phyloP scores from a whole-genome alignment of 2,329 filamentous ascomycete species.

The Alternaria rosae region DNA sequence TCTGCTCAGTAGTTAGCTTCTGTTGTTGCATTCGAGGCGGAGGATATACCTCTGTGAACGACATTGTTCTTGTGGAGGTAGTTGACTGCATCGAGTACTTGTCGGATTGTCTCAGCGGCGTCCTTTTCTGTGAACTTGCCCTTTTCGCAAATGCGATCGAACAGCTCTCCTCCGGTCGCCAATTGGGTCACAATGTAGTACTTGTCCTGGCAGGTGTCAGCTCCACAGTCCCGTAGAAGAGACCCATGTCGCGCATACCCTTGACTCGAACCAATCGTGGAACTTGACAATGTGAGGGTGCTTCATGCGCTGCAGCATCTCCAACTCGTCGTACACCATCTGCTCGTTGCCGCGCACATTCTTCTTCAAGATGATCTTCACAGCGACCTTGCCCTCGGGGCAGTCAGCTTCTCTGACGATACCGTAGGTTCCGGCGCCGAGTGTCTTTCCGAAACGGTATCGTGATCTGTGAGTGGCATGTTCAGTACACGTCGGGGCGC shows the following conservation, averaged over 20 bases:
- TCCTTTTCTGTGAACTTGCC: slow-evolving; percentile 99
- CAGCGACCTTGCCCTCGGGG: slow-evolving; percentile 83
- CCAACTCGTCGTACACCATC: slow-evolving; percentile 98
- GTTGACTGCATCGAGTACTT: slow-evolving; percentile 90
- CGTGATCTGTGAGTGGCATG: slow-evolving; percentile 66
- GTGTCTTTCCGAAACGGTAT: slow-evolving; percentile 90
- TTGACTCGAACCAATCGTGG: slow-evolving; percentile 98
- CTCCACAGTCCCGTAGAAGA: slow-evolving; percentile 1
- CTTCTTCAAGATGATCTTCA: slow-evolving; percentile 99
- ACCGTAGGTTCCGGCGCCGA: slow-evolving; percentile 97
- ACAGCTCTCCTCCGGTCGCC: slow-evolving; percentile 93
- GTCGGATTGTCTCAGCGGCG: slow-evolving; percentile 91
- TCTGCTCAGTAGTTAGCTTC: slow-evolving; percentile 63
- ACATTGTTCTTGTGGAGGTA: slow-evolving; percentile 95
- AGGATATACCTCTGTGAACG: slow-evolving; percentile 81
- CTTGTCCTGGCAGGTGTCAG: slow-evolving; percentile 75
- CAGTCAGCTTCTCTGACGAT: slow-evolving; percentile 95
- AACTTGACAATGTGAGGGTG: slow-evolving; percentile 98
- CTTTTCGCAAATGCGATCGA: slow-evolving; percentile 97
- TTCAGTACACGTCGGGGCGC: slow-evolving; percentile 38
- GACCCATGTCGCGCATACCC: slow-evolving; percentile 63
- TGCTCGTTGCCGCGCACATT: slow-evolving; percentile 98
- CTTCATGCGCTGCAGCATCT: slow-evolving; percentile 88
- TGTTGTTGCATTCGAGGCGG: neutral
- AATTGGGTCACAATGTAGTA: slow-evolving; percentile 99